Evolutionary conservation across 202 grass and related monocot species (phyloP).

Genomic region (Schoenoplectus triqueter): DNA sequence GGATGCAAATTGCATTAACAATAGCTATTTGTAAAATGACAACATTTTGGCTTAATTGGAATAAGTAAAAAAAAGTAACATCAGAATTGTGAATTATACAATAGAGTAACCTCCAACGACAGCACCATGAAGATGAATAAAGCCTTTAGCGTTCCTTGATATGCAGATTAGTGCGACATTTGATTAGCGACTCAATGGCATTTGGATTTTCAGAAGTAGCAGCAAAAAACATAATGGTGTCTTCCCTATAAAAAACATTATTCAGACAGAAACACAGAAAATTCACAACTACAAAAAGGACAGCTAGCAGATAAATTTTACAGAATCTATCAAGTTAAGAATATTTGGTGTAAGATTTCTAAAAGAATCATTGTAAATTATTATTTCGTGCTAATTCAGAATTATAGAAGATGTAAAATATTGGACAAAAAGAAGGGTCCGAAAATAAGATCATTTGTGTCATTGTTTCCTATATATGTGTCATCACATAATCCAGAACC

Average conservation of each 20-base stretch:
- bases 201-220: not conserved
- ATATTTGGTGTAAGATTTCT: not conserved
- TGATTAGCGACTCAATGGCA: not conserved
- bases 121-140: conserved; percentile 31
- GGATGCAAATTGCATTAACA: not conserved
- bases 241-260: not conserved
- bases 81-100: not conserved
- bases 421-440: no score
- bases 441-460: no score
- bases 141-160: not conserved
- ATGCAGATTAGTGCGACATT: conserved; percentile 6
- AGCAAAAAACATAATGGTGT: conserved; percentile 20
- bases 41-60: not conserved
- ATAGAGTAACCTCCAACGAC: conserved; percentile 16
- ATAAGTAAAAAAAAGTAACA: not conserved
- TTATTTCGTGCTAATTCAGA: no score
- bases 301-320: no score
- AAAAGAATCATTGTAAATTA: no score
- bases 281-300: not conserved
- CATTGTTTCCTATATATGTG: no score
- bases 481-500: no score
- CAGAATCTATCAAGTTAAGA: not conserved
- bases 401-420: no score
- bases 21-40: not conserved
- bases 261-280: not conserved